Evolutionary conservation across 2,329 filamentous ascomycete species (phyloP).

Genomic region (Talaromyces sp.): DNA sequence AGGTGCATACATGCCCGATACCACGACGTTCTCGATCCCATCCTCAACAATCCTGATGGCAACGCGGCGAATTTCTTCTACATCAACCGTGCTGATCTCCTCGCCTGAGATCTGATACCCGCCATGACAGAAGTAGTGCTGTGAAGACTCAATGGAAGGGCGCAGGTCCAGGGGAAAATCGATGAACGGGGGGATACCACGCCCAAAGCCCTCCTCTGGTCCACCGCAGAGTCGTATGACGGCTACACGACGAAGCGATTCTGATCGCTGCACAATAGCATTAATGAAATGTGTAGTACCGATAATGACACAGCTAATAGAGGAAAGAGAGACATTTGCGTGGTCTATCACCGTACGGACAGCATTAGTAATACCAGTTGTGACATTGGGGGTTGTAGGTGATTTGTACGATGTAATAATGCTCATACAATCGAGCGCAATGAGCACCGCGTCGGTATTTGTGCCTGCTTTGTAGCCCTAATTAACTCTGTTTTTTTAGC

Average conservation of each 20-base stretch:
- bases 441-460: slow-evolving; percentile 33
- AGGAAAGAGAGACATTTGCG: background rate
- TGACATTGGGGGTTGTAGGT: slow-evolving; percentile 39
- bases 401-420: slow-evolving; percentile 33
- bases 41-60: slow-evolving; percentile 34
- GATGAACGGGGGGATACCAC: slow-evolving; percentile 47
- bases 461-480: slow-evolving; percentile 20
- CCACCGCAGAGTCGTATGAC: slow-evolving; percentile 42
- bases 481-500: background rate
- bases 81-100: background rate
- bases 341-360: slow-evolving; percentile 27
- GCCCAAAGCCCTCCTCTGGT: slow-evolving; percentile 43
- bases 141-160: slow-evolving; percentile 43
- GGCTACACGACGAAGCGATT: slow-evolving; percentile 46
- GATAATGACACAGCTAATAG: slow-evolving; percentile 3
- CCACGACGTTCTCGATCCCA: slow-evolving; percentile 44
- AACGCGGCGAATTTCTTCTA: slow-evolving; percentile 21
- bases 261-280: slow-evolving; percentile 42
- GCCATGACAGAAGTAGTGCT: slow-evolving; percentile 47
- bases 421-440: slow-evolving; percentile 20
- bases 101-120: slow-evolving; percentile 21
- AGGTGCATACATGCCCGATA: slow-evolving; percentile 54
- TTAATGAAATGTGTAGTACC: slow-evolving; percentile 26
- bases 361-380: slow-evolving; percentile 36
- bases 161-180: slow-evolving; percentile 45